Base-by-base conservation (phyloP, 805 yeast species). In the Scheffersomyces coipomensis region DNA sequence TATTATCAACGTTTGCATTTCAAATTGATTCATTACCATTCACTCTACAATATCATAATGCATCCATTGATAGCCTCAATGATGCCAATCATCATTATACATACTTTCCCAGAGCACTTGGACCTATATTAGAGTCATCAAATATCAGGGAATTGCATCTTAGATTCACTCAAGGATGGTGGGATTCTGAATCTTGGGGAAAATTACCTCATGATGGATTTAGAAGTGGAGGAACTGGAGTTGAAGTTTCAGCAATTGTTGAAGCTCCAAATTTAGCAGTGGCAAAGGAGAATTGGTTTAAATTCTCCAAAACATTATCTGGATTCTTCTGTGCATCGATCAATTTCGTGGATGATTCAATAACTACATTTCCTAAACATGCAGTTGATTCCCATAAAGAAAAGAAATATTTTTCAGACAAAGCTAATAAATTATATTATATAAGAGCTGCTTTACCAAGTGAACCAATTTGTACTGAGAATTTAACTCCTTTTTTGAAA, bases 381-480 rank as follows among this genome's bases (percentile, higher is more conserved):
- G 88, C 91, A 0, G 64, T 33, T 58, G 67, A 22, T 51, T 68
- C 45, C 48, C 54, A 34, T 60, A 66, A 34, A 23, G 38, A 42
- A 10, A 23, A 43, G 7, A 51, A 53, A 46, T 44, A 47, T 17
- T 49, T 52, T 2, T 56, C 71, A 2, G 46, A 54, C 19, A 26
- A 41, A 4, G 40, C 40, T 8, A 74, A 76, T 40, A 56, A 69
- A 4, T 55, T 81, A 19, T 85, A 70, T 51, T 62, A 83, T 16
- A 56, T 90, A 46, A 73, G 95, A 44, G 96, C 97, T 5, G 86
- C 97, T 0, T 74, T 93, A 35, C 97, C 99, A 1, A 79, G 91
- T 45, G 99, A 93, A 56, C 96, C 97, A 0, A 82, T 93, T 13
- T 93, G 99, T 62, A 93, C 99, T 0, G 99, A 93, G 60, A 93